Evolutionary conservation across 2,329 filamentous ascomycete genomes (phyloP), one percentile per base, ranked within the genome.

Genomic region (Immersiporthe knoxdaviesiana): DNA sequence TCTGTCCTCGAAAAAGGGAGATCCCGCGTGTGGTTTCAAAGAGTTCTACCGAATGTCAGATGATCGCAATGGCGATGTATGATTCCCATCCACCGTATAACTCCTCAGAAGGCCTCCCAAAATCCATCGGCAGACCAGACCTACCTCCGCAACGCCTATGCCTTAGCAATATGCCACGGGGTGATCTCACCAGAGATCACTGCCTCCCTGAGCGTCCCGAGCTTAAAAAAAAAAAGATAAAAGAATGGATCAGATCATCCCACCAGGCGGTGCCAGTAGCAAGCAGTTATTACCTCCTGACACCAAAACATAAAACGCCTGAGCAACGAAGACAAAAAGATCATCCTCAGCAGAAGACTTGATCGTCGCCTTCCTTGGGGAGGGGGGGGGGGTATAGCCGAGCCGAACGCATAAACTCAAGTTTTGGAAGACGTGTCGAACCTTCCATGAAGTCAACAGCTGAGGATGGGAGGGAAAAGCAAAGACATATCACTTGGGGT

Each of bases 401-500:
- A 56, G 52, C 52, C 24, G 27, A 56, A 56, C 52, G 52, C 52
- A 30, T 56, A 56, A 8, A 18, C 24, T 30, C 52, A 11, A 27
- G 12, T 0, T 32, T 32, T 7, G n/a, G 21, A 56, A 32, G 24
- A 56, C 24, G 24, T 30, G 24, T 39, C 59, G 24, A 60, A 41
- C 24, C 12, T 18, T 62, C 8, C 59, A 14, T 10, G 11, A 21
- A 32, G 10, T 35, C 24, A 50, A 63, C 16, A 10, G 10, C 21
- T 3, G 37, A 14, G 35, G 35, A 35, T 8, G n/a, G n/a, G n/a
- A n/a, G n/a, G n/a, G n/a, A n/a, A n/a, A n/a, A n/a, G n/a, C n/a
- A n/a, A 21, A 32, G 12, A 30, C 41, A 18, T 8, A n/a, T 63
- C 30, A 67, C 56, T 71, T 66, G 21, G 74, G 44, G 65, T 84